Evolutionary conservation across 345 rosid genomes (phyloP).

Genomic region (Atalantia buxifolia): DNA sequence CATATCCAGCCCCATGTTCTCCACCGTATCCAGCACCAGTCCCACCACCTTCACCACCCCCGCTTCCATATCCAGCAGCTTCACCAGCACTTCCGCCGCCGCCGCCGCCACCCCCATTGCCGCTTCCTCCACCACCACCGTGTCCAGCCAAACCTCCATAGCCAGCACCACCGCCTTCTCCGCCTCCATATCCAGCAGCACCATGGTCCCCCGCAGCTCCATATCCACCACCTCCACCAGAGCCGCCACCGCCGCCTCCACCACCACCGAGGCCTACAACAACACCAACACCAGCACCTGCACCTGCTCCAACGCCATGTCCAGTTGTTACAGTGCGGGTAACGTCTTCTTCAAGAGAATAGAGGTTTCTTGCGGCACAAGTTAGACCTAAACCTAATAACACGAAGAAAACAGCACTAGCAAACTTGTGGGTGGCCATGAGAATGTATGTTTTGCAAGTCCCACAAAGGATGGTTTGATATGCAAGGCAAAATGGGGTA

Average conservation of each 20-base stretch:
- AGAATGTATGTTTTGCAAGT: not conserved
- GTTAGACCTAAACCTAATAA: conserved; percentile 34
- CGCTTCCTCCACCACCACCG: conserved; percentile 28
- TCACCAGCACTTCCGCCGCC: conserved; percentile 20
- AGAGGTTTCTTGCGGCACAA: conserved; percentile 38
- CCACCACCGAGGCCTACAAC: conserved; percentile 12
- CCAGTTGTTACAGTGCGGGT: conserved; percentile 8
- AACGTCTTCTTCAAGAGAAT: conserved; percentile 26
- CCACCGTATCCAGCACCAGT: not conserved
- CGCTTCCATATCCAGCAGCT: conserved; percentile 23
- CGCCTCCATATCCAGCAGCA: conserved; percentile 16
- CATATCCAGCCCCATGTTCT: conserved; percentile 13
- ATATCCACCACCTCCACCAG: conserved; percentile 21
- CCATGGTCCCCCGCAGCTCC: conserved; percentile 25
- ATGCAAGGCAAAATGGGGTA: conserved; percentile 14
- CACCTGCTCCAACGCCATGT: conserved; percentile 16
- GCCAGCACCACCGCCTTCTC: conserved; percentile 25
- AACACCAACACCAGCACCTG: conserved; percentile 20
- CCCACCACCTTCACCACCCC: conserved; percentile 19
- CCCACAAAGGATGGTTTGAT: not conserved
- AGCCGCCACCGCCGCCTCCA: conserved; percentile 22
- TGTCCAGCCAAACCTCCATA: conserved; percentile 20
- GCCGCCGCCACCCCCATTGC: conserved; percentile 20
- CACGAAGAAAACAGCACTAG: conserved; percentile 22
- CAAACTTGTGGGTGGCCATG: conserved; percentile 27